Evolutionary conservation across 2,329 filamentous ascomycete genomes (phyloP).

Genomic region (Ophiosphaerella korrae): DNA sequence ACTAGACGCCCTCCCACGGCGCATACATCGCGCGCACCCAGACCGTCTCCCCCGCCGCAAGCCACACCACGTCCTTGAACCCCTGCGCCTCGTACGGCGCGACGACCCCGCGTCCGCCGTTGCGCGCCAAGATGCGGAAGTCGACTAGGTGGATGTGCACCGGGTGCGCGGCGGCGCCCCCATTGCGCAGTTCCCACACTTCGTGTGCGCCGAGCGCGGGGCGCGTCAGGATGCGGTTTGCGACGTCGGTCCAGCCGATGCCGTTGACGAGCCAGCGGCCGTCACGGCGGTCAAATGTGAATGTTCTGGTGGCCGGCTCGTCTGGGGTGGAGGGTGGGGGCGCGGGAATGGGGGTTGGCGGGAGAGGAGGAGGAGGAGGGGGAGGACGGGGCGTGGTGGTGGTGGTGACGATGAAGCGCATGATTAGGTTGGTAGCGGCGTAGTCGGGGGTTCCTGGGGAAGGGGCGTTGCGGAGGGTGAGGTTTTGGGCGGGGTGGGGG

Average conservation of each 20-base stretch:
- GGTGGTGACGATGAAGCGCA: conserved; percentile 53
- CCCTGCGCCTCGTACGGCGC: conserved; percentile 60
- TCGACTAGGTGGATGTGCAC: conserved; percentile 65
- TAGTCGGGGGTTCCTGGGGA: conserved; percentile 57
- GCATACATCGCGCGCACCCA: conserved; percentile 37
- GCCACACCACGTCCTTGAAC: conserved; percentile 64
- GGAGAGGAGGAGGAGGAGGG: conserved; percentile 30
- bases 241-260: conserved; percentile 39
- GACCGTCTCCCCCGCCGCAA: conserved; percentile 54
- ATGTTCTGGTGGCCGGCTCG: conserved; percentile 23
- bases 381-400: conserved; percentile 33
- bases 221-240: conserved; percentile 37
- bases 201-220: conserved; percentile 43
- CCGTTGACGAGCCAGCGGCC: conserved; percentile 44
- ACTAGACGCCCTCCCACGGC: conserved; percentile 55
- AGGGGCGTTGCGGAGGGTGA: conserved; percentile 53
- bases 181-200: conserved; percentile 52
- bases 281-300: conserved; percentile 37
- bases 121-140: conserved; percentile 59
- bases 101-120: conserved; percentile 50
- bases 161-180: conserved; percentile 58
- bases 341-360: no score
- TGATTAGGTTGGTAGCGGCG: conserved; percentile 49
- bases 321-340: conserved; percentile 24
- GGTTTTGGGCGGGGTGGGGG: conserved; percentile 54